Percentiles rank a stretch among this genome's conserved stretches.
Evolutionary conservation across 2,329 filamentous ascomycete species (phyloP).

Genomic region (Pseudogymnoascus sp.): DNA sequence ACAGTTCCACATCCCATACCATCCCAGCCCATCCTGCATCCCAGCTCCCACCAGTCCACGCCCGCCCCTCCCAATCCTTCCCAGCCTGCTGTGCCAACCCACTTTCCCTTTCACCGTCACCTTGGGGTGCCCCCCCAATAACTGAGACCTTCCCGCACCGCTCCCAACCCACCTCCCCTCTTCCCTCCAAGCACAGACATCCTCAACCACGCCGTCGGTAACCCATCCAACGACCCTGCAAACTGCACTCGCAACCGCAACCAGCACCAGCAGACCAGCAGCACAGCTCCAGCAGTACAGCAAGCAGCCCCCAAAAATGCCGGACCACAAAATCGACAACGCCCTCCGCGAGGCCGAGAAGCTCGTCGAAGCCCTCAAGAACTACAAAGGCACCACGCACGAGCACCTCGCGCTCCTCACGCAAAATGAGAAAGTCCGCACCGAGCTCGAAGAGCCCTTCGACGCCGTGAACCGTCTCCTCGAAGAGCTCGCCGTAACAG

Average conservation of each 20-base stretch:
- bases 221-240: not conserved
- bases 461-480: conserved; percentile 19
- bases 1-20: not conserved
- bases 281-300: no score
- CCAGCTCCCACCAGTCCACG: not conserved
- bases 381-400: conserved; percentile 18
- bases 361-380: conserved; percentile 17
- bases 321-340: conserved; percentile 1
- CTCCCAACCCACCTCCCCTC: not conserved
- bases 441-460: conserved; percentile 20
- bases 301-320: no score
- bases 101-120: not conserved
- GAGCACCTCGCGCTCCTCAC: conserved; percentile 19
- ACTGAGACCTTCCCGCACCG: not conserved
- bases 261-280: no score
- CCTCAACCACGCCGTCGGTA: not conserved
- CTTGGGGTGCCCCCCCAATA: not conserved
- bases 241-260: no score
- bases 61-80: not conserved
- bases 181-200: not conserved
- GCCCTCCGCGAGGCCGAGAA: conserved; percentile 12
- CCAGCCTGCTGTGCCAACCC: not conserved
- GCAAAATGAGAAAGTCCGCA: conserved; percentile 17
- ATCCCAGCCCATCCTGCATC: no score
- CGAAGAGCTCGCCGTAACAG: conserved; percentile 19